Conservation (phyloP, 2,329 filamentous ascomycete genomes). For the Cercospora janseana region DNA sequence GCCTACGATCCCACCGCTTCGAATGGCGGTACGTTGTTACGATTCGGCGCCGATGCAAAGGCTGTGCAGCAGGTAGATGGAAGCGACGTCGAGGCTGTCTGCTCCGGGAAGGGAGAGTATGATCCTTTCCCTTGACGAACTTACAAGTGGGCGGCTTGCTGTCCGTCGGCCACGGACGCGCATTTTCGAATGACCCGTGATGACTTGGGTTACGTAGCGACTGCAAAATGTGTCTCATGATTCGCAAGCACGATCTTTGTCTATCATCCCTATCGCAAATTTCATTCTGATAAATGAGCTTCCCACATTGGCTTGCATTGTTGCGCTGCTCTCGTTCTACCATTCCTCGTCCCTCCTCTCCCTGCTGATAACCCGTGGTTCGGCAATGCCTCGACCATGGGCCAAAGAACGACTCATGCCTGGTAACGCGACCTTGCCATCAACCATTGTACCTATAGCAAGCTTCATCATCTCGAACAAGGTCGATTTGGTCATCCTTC, state of each 20-base stretch:
- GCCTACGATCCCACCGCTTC: constrained; percentile 28
- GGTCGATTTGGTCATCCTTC: background rate
- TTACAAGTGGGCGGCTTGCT: too few relatives aligned
- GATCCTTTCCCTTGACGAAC: background rate
- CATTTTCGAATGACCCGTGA: too few relatives aligned
- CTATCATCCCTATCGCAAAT: too few relatives aligned
- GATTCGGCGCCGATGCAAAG: constrained; percentile 27
- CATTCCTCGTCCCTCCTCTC: background rate
- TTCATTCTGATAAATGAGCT: too few relatives aligned
- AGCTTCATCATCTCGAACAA: background rate
- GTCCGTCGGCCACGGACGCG: too few relatives aligned
- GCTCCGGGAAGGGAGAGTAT: constrained; percentile 8
- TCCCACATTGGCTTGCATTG: too few relatives aligned
- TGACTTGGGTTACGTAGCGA: too few relatives aligned
- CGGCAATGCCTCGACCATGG: too few relatives aligned
- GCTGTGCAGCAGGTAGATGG: constrained; percentile 23
- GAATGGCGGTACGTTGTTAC: constrained; percentile 20
- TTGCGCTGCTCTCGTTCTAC: too few relatives aligned
- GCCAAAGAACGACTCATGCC: background rate
- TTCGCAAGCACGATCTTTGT: too few relatives aligned
- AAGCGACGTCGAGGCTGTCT: constrained; percentile 23
- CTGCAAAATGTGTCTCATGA: too few relatives aligned
- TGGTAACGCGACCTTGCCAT: background rate
- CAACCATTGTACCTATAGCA: background rate
- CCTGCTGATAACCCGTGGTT: background rate